Conservation (phyloP, 768 basidiomycete species). For the Suillus fuscotomentosus region DNA sequence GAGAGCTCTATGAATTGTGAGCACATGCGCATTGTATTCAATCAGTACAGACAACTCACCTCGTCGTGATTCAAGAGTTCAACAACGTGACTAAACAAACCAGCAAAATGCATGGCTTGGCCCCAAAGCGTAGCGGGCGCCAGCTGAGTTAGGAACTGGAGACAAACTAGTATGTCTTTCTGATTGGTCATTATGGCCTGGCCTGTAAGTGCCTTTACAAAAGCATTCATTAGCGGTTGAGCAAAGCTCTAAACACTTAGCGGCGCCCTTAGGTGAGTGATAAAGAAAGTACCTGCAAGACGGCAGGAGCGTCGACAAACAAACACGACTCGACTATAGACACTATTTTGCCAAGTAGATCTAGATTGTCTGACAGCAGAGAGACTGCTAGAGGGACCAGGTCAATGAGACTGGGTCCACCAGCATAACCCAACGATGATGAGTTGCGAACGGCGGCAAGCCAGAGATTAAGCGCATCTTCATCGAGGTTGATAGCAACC, state of each 20-base stretch:
- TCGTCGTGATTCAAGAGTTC: conserved; percentile 64
- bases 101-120: conserved; percentile 67
- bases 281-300: conserved; percentile 56
- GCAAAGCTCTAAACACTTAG: conserved; percentile 45
- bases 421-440: conserved; percentile 44
- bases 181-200: conserved; percentile 52
- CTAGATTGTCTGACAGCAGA: conserved; percentile 68
- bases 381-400: conserved; percentile 62
- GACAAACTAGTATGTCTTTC: conserved; percentile 57
- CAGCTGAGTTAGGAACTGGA: conserved; percentile 62
- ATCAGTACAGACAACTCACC: conserved; percentile 35
- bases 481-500: conserved; percentile 70
- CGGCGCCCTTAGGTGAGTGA: neutral
- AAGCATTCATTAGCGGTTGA: conserved; percentile 56
- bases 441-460: conserved; percentile 66
- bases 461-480: conserved; percentile 80
- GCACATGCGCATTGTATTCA: conserved; percentile 6
- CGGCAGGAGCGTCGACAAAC: conserved; percentile 58
- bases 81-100: conserved; percentile 65
- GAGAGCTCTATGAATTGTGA: conserved; percentile 24
- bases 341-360: conserved; percentile 67
- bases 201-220: conserved; percentile 49
- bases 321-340: conserved; percentile 76
- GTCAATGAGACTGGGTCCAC: conserved; percentile 54
- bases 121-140: conserved; percentile 69